These are phyloP conservation scores for Tephrocybe sp. DNA, from an alignment of 768 basidiomycete genomes.

Conservation along the genomic window DNA sequence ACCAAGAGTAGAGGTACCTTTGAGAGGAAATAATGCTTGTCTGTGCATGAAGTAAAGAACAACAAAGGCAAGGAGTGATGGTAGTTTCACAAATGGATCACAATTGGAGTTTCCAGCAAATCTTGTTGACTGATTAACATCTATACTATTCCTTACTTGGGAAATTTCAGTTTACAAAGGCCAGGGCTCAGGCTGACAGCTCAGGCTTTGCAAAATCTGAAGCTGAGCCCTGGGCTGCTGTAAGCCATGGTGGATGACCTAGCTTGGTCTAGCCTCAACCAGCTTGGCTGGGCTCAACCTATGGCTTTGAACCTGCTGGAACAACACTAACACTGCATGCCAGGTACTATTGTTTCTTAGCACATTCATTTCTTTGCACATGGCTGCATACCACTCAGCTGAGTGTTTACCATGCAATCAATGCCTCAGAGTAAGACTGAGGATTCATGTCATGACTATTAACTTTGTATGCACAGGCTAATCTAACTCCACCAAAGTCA, in stretches of 20 bases:
- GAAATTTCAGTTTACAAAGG: background rate
- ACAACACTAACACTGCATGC: constrained; percentile 7
- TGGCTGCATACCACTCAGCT: too few species aligned
- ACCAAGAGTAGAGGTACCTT: too few species aligned
- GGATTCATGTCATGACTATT: too few species aligned
- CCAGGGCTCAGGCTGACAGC: background rate
- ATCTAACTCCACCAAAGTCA: too few species aligned
- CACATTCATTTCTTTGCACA: too few species aligned
- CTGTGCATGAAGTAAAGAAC: background rate
- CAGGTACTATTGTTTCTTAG: too few species aligned
- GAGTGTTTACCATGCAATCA: too few species aligned
- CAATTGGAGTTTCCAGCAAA: background rate
- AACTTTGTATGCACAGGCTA: too few species aligned
- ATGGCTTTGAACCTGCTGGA: background rate
- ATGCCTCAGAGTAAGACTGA: too few species aligned
- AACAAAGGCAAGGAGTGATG: background rate
- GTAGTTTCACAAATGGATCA: background rate
- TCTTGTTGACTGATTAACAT: background rate
- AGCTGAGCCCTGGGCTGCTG: background rate
- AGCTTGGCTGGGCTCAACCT: background rate
- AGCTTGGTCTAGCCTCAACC: background rate
- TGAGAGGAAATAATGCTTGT: too few species aligned
- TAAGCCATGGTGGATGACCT: background rate
- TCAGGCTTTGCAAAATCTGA: too few species aligned
- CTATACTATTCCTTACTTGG: background rate